phyloP scores from a whole-genome alignment of 2,329 filamentous ascomycete species.

The Fusarium poae region DNA sequence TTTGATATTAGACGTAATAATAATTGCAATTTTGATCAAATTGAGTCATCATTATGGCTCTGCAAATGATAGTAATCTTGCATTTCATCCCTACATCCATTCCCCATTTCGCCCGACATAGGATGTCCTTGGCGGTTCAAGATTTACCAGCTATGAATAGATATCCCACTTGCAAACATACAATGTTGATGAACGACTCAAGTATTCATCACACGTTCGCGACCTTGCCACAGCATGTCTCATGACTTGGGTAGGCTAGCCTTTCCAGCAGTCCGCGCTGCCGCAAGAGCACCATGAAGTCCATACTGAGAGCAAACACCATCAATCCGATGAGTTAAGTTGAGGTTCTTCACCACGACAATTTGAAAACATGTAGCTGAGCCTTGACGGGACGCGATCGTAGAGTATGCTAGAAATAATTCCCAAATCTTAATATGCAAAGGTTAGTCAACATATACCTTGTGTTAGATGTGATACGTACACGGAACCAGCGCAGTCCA shows the following conservation, averaged over 20 bases:
- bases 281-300: conserved; percentile 70
- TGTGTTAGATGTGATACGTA: conserved; percentile 59
- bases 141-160: neutral
- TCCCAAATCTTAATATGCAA: conserved; percentile 82
- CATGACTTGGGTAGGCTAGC: conserved; percentile 30
- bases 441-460: conserved; percentile 9
- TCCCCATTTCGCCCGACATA: neutral
- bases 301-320: conserved; percentile 78
- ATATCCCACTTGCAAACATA: neutral
- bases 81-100: neutral
- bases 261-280: conserved; percentile 51
- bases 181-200: neutral
- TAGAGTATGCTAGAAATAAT: conserved; percentile 88
- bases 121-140: neutral
- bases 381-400: conserved; percentile 86
- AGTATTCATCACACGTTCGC: too few relatives aligned
- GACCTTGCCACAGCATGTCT: fast-evolving
- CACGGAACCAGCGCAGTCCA: conserved; percentile 90
- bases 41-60: fast-evolving
- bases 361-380: conserved; percentile 90
- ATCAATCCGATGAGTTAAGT: conserved; percentile 84
- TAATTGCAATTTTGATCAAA: neutral
- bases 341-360: conserved; percentile 89
- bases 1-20: neutral
- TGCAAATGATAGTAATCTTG: neutral